Percentiles rank a stretch among this genome's conserved stretches.
Evolutionary conservation across 129 eudicot genomes (phyloP).

Genomic region (Scalesia atractyloides): DNA sequence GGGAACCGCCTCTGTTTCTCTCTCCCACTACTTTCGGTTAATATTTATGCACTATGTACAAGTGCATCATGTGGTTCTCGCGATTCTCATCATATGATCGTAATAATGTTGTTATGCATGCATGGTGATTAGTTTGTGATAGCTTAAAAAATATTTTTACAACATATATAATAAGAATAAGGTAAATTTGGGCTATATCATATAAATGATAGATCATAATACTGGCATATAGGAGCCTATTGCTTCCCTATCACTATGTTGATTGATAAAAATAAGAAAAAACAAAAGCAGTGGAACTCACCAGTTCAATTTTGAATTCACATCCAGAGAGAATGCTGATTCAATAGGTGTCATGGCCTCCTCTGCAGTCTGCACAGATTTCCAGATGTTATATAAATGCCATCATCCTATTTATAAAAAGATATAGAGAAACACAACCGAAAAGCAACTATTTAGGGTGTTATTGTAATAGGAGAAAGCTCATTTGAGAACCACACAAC

Average conservation of each 20-base stretch:
- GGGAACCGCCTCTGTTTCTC: no score
- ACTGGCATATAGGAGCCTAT: no score
- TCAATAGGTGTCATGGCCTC: conserved; percentile 99
- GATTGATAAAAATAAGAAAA: background rate
- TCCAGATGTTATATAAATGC: conserved; percentile 6
- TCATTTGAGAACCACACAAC: background rate
- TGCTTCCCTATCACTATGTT: background rate
- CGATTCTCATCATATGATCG: no score
- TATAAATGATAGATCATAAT: no score
- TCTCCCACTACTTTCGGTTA: no score
- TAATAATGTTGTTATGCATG: background rate
- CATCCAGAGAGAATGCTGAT: conserved; percentile 93
- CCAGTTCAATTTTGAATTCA: conserved; percentile 89
- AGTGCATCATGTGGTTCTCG: no score
- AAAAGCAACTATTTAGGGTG: conserved; percentile 13
- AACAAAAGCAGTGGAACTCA: conserved; percentile 36
- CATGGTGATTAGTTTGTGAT: background rate
- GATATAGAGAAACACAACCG: conserved; percentile 9
- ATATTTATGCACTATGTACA: no score
- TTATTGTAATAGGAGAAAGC: conserved; percentile 3
- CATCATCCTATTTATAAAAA: conserved; percentile 18
- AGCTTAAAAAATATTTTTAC: background rate
- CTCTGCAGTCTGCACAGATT: conserved; percentile 75
- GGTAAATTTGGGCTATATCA: no score
- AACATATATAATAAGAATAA: background rate